Evolutionary conservation across 208 protist species (phyloP).

Genomic region (Wallacemonas rigidus): DNA sequence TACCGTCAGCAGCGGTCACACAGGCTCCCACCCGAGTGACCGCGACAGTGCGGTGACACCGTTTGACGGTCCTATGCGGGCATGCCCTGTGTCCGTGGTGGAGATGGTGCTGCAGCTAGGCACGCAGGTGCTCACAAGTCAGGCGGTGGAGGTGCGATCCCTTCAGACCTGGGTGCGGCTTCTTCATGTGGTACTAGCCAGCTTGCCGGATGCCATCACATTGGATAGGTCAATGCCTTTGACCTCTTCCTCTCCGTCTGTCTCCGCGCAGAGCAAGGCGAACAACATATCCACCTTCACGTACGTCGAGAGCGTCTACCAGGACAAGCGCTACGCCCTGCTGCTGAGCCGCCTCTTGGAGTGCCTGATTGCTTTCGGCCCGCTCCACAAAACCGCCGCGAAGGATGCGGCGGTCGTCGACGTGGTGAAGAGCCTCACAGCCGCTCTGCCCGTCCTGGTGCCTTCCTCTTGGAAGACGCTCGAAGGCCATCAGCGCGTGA

Average conservation of each 20-base stretch:
- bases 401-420: slow-evolving; percentile 24
- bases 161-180: neutral
- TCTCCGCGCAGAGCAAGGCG: neutral
- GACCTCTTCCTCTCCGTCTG: neutral
- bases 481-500: slow-evolving; percentile 34
- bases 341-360: slow-evolving; percentile 45
- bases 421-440: slow-evolving; percentile 24
- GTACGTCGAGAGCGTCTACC: slow-evolving; percentile 13
- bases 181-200: neutral
- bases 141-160: neutral
- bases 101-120: slow-evolving; percentile 4
- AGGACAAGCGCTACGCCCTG: slow-evolving; percentile 30
- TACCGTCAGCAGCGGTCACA: neutral
- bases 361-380: slow-evolving; percentile 6
- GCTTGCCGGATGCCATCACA: neutral
- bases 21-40: no score
- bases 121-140: neutral
- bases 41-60: no score
- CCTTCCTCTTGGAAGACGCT: neutral
- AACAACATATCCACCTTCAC: neutral
- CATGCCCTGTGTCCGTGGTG: neutral
- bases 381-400: slow-evolving; percentile 25
- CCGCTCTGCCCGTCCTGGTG: slow-evolving; percentile 23
- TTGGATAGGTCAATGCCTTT: no score
- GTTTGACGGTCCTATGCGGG: neutral